Evolutionary conservation across 768 basidiomycete species (phyloP).

Genomic region (Pulveroboletus sp.): DNA sequence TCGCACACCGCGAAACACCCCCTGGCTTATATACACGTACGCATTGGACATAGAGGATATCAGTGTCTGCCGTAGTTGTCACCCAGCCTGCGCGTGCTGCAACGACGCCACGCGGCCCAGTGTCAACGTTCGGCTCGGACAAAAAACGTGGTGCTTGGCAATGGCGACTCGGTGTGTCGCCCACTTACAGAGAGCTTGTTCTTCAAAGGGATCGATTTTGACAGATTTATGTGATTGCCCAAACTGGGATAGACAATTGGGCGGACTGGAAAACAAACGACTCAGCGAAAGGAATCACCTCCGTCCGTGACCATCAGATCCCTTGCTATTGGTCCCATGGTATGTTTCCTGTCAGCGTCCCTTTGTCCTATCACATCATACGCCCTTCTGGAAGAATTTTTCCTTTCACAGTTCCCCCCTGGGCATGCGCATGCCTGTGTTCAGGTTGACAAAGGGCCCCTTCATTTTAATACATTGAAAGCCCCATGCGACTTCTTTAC

Average conservation of each 20-base stretch:
- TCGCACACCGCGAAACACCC: too few relatives aligned
- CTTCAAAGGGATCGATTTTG: constrained; percentile 2
- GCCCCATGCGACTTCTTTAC: constrained; percentile 6
- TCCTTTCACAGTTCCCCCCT: constrained; percentile 16
- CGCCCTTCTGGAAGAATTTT: constrained; percentile 8
- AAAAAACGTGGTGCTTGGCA: constrained; percentile 2
- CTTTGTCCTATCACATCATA: constrained; percentile 21
- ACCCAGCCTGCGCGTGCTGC: background rate
- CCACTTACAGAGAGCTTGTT: background rate
- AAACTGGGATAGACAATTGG: constrained; percentile 22
- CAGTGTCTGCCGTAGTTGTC: background rate
- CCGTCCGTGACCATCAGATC: constrained; percentile 4
- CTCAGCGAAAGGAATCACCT: constrained; percentile 14
- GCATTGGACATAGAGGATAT: too few relatives aligned
- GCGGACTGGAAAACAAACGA: constrained; percentile 19
- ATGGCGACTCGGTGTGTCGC: constrained; percentile 3
- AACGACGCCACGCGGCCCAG: background rate
- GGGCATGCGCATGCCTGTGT: constrained; percentile 1
- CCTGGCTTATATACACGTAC: too few relatives aligned
- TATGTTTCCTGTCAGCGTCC: constrained; percentile 5
- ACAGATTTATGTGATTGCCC: constrained; percentile 9
- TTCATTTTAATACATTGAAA: constrained; percentile 5
- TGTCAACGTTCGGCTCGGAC: constrained; percentile 4
- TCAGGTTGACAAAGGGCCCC: constrained; percentile 16
- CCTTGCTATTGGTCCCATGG: constrained; percentile 1